Base-by-base conservation (phyloP, 495 filamentous ascomycete genomes). In the Daldinia bambusicola region DNA sequence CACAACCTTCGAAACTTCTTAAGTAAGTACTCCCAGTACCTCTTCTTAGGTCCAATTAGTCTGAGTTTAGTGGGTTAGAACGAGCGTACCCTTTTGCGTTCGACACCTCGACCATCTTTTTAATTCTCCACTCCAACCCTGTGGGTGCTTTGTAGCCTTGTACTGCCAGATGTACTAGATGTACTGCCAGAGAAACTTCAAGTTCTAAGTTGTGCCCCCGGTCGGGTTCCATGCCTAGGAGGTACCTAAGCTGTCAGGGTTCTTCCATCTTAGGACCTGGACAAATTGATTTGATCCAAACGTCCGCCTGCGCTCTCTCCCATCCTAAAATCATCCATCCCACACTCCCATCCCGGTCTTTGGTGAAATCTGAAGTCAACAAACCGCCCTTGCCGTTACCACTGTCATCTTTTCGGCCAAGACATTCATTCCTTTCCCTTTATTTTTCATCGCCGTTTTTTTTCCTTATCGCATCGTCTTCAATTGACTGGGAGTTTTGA, bases 401-500 rank as follows among this genome's bases (percentile, higher is more conserved):
- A 36, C 34, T 10, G 9, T 5, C 22, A 53, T 26, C 50, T 26
- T 31, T 6, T 16, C 50, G 50, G 50, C 12, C 22, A 16, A 14
- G 6, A 53, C 50, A 10, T 38, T 56, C 40, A 30, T 55, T 71
- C 43, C 22, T 41, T 45, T 36, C 38, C 55, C 41, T 18, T 34
- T 16, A 7, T 43, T 16, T 53, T 63, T 53, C 38, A 40, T 61
- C 53, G 26, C 36, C 61, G 34, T 36, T 36, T 48, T 20, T 62
- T 31, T 63, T 38, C n/a, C 36, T 26, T 26, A 57, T 34, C 41
- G n/a, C 36, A 20, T 58, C 52, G 41, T 22, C 34, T 50, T 72
- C 69, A 26, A 67, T 66, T 74, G 61, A 74, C 79, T 71, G 73
- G 70, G 41, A 59, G 43, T 22, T 73, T 41, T 31, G 55, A 45